Conservation (phyloP, 345 rosid species). For the Arabis hirsuta region DNA sequence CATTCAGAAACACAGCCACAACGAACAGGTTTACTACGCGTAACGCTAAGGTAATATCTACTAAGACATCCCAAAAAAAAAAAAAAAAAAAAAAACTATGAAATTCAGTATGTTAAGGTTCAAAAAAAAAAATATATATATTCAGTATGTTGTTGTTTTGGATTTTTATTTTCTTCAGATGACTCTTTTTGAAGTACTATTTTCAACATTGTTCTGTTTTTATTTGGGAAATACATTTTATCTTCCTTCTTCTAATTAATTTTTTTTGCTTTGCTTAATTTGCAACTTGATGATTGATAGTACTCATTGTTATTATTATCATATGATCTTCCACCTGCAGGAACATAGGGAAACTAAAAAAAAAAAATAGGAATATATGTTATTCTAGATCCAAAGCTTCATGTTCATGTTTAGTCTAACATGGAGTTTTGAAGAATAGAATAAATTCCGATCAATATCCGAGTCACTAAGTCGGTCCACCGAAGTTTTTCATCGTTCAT, state of each 20-base stretch:
- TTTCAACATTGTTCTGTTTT: neutral
- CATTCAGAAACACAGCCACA: too few species aligned
- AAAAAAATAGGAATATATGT: neutral
- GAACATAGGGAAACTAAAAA: neutral
- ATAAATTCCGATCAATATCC: neutral
- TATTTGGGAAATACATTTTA: neutral
- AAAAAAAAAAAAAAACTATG: neutral
- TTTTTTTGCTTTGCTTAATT: constrained; percentile 7
- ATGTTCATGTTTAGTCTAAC: neutral
- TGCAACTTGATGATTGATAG: neutral
- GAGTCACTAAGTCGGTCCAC: too few species aligned
- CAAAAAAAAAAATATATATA: neutral
- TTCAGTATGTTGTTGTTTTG: constrained; percentile 4
- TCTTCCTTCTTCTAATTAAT: too few species aligned
- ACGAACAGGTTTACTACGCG: neutral
- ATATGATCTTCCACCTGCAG: constrained; percentile 9
- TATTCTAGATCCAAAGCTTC: neutral
- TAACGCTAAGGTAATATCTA: constrained; percentile 3
- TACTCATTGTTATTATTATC: neutral
- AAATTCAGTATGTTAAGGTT: neutral
- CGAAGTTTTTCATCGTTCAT: too few species aligned
- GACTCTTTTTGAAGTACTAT: constrained; percentile 8
- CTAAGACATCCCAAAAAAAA: neutral
- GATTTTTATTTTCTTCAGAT: neutral
- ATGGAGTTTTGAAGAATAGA: neutral